Percentiles rank a stretch among this genome's conserved stretches.
Conservation (phyloP, 1,284 basidiomycete species). For the Sanghuangporus sanghuang region DNA sequence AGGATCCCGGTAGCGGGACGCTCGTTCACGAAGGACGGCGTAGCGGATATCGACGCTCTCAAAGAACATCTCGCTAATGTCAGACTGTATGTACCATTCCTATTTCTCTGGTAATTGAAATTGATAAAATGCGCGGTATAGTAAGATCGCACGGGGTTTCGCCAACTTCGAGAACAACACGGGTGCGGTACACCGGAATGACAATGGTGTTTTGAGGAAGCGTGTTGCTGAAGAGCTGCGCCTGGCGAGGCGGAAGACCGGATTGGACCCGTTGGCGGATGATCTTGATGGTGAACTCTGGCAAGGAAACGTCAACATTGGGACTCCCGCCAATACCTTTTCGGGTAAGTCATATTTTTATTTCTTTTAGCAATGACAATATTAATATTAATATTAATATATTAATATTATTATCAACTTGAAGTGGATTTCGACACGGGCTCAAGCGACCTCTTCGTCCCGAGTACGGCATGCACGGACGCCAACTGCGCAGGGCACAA, state of each 20-base stretch:
- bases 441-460: conserved; percentile 21
- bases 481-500: conserved; percentile 22
- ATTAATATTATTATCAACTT: no score
- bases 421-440: conserved; percentile 20
- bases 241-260: conserved; percentile 11
- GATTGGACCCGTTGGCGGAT: conserved; percentile 14
- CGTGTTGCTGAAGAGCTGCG: background rate
- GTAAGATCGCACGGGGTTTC: conserved; percentile 16
- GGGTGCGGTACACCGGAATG: conserved; percentile 10
- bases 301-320: conserved; percentile 15
- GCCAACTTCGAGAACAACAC: conserved; percentile 15
- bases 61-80: conserved; percentile 11
- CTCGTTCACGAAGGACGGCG: conserved; percentile 17
- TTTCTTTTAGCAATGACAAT: background rate
- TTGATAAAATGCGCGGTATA: background rate
- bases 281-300: conserved; percentile 16
- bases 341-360: conserved; percentile 2
- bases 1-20: conserved; percentile 11
- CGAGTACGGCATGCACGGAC: conserved; percentile 18
- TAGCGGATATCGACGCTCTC: conserved; percentile 13
- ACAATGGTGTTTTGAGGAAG: conserved; percentile 10
- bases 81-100: conserved; percentile 2
- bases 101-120: background rate
- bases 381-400: no score
- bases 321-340: conserved; percentile 16